Percentiles rank a stretch among this genome's conserved stretches.
Evolutionary conservation across 768 basidiomycete species (phyloP).

Genomic region (Boletellus emodensis): DNA sequence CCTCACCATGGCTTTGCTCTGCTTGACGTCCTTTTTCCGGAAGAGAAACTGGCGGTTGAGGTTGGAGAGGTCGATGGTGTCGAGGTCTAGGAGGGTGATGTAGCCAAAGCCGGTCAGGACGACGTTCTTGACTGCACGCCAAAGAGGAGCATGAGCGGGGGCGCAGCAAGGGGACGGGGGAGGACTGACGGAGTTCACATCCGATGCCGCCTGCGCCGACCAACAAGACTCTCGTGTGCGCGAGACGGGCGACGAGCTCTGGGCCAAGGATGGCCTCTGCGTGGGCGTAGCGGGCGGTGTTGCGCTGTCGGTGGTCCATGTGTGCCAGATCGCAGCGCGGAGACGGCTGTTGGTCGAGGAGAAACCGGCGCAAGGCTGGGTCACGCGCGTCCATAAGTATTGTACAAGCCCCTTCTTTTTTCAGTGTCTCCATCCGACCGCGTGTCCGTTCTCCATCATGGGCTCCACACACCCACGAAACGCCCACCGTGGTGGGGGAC

Average conservation of each 20-base stretch:
- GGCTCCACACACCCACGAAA: constrained; percentile 67
- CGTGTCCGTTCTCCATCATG: constrained; percentile 65
- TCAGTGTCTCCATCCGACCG: constrained; percentile 56
- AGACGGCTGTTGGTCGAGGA: too few species aligned
- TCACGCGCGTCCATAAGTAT: neutral
- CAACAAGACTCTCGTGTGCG: constrained; percentile 69
- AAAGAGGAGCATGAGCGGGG: too few species aligned
- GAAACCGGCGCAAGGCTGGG: too few species aligned
- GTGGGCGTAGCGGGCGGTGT: constrained; percentile 46
- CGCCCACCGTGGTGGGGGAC: constrained; percentile 28
- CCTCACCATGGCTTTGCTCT: constrained; percentile 86
- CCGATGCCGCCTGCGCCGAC: constrained; percentile 98
- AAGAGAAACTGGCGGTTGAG: constrained; percentile 97
- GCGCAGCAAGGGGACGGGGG: too few species aligned
- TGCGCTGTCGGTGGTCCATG: constrained; percentile 11
- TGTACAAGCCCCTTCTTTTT: neutral
- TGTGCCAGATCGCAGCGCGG: neutral
- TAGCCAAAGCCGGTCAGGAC: constrained; percentile 89
- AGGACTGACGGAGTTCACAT: constrained; percentile 87
- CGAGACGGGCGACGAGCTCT: constrained; percentile 58
- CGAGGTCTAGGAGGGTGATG: constrained; percentile 91
- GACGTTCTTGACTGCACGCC: constrained; percentile 94
- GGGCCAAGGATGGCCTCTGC: constrained; percentile 77
- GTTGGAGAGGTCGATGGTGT: constrained; percentile 98
- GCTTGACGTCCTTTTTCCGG: constrained; percentile 94